Base-by-base conservation (phyloP, 371 early-diverging fungal species). In the Phascolomyces articulosus region DNA sequence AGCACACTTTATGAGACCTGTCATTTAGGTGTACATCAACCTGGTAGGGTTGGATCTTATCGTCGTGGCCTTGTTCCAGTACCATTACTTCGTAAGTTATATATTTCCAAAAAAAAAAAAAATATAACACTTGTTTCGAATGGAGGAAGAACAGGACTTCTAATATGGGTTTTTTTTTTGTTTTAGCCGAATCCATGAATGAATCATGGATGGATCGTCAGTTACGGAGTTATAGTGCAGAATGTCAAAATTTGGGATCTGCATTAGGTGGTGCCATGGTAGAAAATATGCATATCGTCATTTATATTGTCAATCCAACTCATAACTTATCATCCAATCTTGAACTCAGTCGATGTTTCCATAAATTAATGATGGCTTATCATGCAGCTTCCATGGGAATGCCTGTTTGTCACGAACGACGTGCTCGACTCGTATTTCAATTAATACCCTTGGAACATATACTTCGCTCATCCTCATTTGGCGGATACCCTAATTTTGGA, bases 391-490 rank as follows among this genome's bases (percentile, higher is more conserved):
- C 63, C 44, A 54, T 63, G 47, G 64, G 60, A 1, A 59, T 61
- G n/a, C 40, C 67, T 18, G 47, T 63, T 31, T 26, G 26, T 21
- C 57, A 65, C 29, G 76, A 75, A 55, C 70, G 66, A 7, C 69
- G 75, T 13, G 75, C 84, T 21, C 69, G 79, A 2, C 64, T 86
- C 4, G 81, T 82, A 0, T 58, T 86, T 55, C 89, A 89, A 58
- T 40, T 89, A 23, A 70, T 89, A 23, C 89, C 89, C 0, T 78
- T 84, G 27, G 87, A 89, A 26, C 89, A 89, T 63, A 62, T 89
- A 4, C 40, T 89, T 20, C 77, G 84, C 31, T 69, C 80, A 1
- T 68, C 82, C 8, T 66, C 82, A 8, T 84, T 84, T 74, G 85
- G 85, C 20, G 85, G 86, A 0, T 82, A 79, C 47, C 66, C 77